Evolutionary conservation across 371 early-diverging fungal genomes (phyloP), one percentile per base, ranked within the genome.

Genomic region (Dichotomocladium elegans): DNA sequence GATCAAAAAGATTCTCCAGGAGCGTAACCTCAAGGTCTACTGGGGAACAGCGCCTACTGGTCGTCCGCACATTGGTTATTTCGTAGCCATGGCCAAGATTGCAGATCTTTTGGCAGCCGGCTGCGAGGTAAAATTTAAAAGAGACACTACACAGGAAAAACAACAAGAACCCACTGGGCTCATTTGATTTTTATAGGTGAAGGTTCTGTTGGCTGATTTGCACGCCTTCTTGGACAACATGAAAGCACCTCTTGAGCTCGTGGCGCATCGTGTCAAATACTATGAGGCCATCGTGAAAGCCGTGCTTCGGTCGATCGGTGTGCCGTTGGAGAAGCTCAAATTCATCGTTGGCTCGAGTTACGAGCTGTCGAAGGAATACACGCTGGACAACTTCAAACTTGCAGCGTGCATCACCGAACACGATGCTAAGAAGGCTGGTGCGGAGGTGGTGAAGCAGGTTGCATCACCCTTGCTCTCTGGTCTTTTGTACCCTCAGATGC

Each of bases 21-120:
- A 95, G 68, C 86, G 99, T 49, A 92, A 96, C 70, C 71, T 99
- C 31, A 92, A 88, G 57, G 72, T 99, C 63, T 99, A 99, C 86
- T 99, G 99, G 99, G 99, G 99, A 42, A 99, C 99, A 25, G 99
- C 99, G 17, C 90, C 99, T 6, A 99, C 99, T 3, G 99, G 99
- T 53, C 89, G 87, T 67, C 98, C 98, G 24, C 99, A 99, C 68
- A 84, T 99, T 61, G 99, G 94, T 47, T 99, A 99, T 83, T 98
- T 95, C 84, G 94, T 99, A 7, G 91, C 99, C 11, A 90, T 99
- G 87, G 72, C 93, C 55, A 99, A 99, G 82, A 86, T 99, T 68
- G 95, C 95, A 22, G 99, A 99, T 78, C 98, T 97, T 72, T 79
- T 99, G 52, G 63, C 81, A 57, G 99, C 99, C 46, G 98, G 95